These are phyloP conservation scores for Trematosphaeria pertusa DNA, from an alignment of 2,329 filamentous ascomycete genomes.

Conservation along the genomic window DNA sequence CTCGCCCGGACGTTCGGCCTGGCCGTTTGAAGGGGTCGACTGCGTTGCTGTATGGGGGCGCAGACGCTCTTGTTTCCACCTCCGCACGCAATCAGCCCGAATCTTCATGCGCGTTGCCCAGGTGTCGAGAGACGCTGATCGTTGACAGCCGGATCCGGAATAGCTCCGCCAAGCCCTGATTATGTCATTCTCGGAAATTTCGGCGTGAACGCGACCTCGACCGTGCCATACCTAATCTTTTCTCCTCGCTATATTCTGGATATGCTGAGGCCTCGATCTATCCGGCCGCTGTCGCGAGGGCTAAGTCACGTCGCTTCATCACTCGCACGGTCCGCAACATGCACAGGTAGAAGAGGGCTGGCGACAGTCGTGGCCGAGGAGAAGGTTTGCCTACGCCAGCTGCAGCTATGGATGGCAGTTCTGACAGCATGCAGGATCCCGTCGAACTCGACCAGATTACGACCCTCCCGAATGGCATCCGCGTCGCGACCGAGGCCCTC, in stretches of 20 bases:
- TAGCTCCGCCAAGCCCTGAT: not conserved
- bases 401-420: slow-evolving; percentile 8
- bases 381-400: slow-evolving; percentile 33
- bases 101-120: too few relatives aligned
- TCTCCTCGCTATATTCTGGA: not conserved
- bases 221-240: not conserved
- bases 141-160: too few relatives aligned
- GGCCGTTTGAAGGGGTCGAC: slow-evolving; percentile 4
- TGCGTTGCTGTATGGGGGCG: not conserved
- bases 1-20: too few relatives aligned
- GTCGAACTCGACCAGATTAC: slow-evolving; percentile 88
- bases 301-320: slow-evolving; percentile 29
- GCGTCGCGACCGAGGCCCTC: slow-evolving; percentile 92
- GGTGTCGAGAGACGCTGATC: too few relatives aligned
- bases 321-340: slow-evolving; percentile 24
- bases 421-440: slow-evolving; percentile 67
- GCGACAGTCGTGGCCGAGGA: slow-evolving; percentile 43
- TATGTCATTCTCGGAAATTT: slow-evolving; percentile 11
- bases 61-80: too few relatives aligned
- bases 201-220: not conserved
- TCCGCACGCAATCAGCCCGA: too few relatives aligned
- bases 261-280: slow-evolving; percentile 42
- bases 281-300: slow-evolving; percentile 37
- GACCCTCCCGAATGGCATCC: slow-evolving; percentile 87
- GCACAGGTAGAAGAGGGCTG: slow-evolving; percentile 32